Base-by-base conservation (phyloP, 2,329 filamentous ascomycete genomes). In the Akanthomyces muscarius region DNA sequence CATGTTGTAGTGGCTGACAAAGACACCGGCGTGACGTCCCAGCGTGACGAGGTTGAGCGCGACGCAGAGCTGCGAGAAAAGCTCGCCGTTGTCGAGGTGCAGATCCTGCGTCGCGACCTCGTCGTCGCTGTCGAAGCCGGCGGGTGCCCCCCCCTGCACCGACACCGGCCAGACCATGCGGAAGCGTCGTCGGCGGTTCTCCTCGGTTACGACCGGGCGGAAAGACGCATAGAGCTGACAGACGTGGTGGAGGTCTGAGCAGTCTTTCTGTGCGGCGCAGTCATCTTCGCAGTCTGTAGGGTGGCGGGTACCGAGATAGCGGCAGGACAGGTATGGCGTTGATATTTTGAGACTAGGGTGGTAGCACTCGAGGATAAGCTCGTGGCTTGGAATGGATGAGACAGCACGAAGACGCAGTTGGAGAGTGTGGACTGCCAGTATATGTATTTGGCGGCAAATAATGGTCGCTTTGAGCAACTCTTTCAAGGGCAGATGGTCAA, bases 301-400 rank as follows among this genome's bases (percentile, higher is more conserved):
- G 21, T 54, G 44, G 7, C 63, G 52, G 4, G 33, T 91, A 36
- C 83, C 85, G 13, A 88, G 77, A 66, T 89, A 89, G 51, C 85
- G 80, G 74, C 90, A 93, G 71, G 74, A 73, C 14, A 92, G 80
- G 61, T 86, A 87, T 0, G 90, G 88, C 23, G 89, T 87, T 5
- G 83, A 87, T 56, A 89, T 79, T 73, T 87, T 88, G 28, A 83
- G 86, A 66, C 81, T 85, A 0, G 90, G 91, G 66, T 89, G 90
- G 70, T 89, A 93, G 72, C 89, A 91, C 76, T 94, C 90, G 48
- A 96, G 83, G 44, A 93, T 85, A 45, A 95, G 76, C 61, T 87
- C 84, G 70, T 91, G 85, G 44, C 86, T 82, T 44, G 82, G 76
- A 8, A 89, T 75, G 3, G 82, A 76, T 5, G 86, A 81, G 23